Evolutionary conservation across 306 rosid genomes (phyloP).

Genomic region (Inga laurina): DNA sequence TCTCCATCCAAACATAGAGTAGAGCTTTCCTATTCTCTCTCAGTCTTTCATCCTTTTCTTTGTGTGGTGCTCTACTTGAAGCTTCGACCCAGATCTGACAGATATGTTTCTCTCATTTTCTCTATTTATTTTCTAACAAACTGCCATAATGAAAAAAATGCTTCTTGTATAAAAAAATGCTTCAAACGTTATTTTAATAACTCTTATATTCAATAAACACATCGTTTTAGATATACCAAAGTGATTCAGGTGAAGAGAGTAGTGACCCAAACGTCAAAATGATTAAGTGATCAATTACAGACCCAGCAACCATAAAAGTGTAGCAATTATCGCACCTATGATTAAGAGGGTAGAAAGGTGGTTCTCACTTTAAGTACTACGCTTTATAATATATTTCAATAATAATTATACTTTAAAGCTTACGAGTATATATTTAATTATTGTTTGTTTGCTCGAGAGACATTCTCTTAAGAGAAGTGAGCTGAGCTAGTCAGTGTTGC

Average conservation of each 20-base stretch:
- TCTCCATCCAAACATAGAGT: no score
- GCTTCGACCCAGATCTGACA: no score
- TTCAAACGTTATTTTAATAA: neutral
- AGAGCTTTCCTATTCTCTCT: no score
- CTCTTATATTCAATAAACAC: neutral
- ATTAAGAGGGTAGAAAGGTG: slow-evolving; percentile 40
- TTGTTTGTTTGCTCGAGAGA: slow-evolving; percentile 5
- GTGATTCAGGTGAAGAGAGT: neutral
- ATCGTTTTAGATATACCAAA: no score
- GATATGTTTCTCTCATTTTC: no score
- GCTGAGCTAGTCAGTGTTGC: slow-evolving; percentile 59
- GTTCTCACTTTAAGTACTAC: slow-evolving; percentile 25
- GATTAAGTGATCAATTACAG: neutral
- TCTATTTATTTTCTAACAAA: neutral
- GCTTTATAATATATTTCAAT: slow-evolving; percentile 26
- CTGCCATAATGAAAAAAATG: neutral
- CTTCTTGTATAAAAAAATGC: neutral
- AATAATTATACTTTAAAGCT: neutral
- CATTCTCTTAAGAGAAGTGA: slow-evolving; percentile 76
- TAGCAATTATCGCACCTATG: slow-evolving; percentile 59
- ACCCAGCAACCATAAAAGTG: slow-evolving; percentile 42
- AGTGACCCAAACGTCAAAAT: neutral
- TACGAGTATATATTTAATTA: no score
- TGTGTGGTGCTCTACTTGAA: no score
- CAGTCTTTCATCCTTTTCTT: no score